Evolutionary conservation across 192 early-diverging fungal species (phyloP), one percentile per base, ranked within the genome.

Genomic region (Podochytrium sp.): DNA sequence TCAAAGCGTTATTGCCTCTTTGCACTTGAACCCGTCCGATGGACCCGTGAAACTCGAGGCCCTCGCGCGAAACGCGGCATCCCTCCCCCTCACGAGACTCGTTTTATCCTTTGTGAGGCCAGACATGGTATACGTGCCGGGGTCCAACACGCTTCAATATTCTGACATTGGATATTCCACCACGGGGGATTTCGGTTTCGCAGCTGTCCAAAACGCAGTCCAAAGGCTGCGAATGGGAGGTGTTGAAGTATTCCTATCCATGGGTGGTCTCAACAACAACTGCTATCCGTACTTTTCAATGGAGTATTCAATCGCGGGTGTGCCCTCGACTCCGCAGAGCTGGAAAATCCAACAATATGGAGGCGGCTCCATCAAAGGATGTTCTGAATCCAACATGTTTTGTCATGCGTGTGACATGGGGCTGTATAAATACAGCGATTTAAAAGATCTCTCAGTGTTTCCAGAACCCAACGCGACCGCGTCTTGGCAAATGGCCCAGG

Each of bases 261-360:
- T 65, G 20, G 63, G 63, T 14, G 47, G 63, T 10, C 27, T n/a
- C 18, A 65, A 47, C 41, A 27, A 56, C 53, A 69, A 69, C 53
- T 69, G 67, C 51, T 69, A n/a, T 42, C 50, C 67, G 6, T 69
- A 57, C 38, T 35, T 56, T 2, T 69, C 4, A 10, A 40, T 69
- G 57, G 61, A 72, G 35, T 61, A 72, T 40, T 61, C 57, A 29
- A 60, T 72, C 55, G 70, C 70, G 1, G 59, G 18, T 25, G 59
- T 61, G 7, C 57, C 57, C 18, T 29, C 10, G 7, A 39, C 57
- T 2, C 55, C 55, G n/a, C 33, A 72, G 14, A 43, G 30, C 37
- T 72, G 56, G 57, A 72, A 72, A 33, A 61, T 72, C 10, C 10
- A 25, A 20, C 30, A 34, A 37, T 61, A 61, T 37, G 59, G 59